Base-by-base conservation (phyloP, 2,329 filamentous ascomycete genomes). In the Gaeumannomyces sp. region DNA sequence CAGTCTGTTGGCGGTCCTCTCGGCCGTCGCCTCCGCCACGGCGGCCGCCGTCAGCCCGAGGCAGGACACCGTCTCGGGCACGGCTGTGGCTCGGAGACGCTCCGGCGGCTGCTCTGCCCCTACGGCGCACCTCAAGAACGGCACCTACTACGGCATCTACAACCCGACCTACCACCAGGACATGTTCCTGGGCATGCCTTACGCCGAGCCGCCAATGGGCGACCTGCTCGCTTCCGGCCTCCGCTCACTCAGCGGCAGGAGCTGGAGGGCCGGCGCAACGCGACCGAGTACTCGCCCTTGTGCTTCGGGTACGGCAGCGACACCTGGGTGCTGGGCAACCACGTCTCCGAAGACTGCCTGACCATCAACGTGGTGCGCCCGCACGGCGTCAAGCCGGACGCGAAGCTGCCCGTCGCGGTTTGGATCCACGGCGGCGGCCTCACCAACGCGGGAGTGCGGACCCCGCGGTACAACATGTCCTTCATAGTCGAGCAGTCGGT, bases 331-430 rank as follows among this genome's bases (percentile, higher is more conserved):
- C 59, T 60, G 14, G 66, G 67, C 53, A 65, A 68, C 64, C 60
- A 65, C 10, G 58, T 68, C 50, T 71, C 77, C 14, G 86, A 89
- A 69, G 83, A 88, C 69, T 89, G 87, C 67, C 77, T 89, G 4
- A 86, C 84, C 59, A 74, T 89, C 66, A 89, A 88, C 68, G 79
- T 89, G 10, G 76, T 89, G 31, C 80, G 86, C 3, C 84, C 85
- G 0, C 73, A 80, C 14, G 80, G 81, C 7, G 74, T 79, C 5
- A 72, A 76, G 10, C 67, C 73, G 35, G 69, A 71, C 8, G 72
- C 73, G 2, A 58, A 59, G 2, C 67, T 74, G 1, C 86, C 86
- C 0, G 82, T 88, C 7, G 79, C 77, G 7, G 79, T 87, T 0
- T 88, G 85, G 84, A 85, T 88, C 62, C 80, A 86, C 68, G 79